Conservation (phyloP, 176 grass and related monocot species). For the Saccharum officinarum region DNA sequence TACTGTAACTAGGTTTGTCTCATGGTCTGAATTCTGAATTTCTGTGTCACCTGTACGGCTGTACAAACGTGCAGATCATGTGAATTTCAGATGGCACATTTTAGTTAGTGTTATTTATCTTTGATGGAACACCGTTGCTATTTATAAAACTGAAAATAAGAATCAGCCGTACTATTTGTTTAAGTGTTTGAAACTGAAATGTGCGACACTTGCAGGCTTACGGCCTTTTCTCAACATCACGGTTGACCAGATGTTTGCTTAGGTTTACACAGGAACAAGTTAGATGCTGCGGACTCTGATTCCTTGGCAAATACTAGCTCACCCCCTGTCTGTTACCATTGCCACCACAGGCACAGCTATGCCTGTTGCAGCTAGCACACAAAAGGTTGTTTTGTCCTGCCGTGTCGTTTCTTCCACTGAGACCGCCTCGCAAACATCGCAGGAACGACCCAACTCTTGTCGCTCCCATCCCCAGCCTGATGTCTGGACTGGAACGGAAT, state of each 20-base stretch:
- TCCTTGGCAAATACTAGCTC: neutral
- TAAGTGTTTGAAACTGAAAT: neutral
- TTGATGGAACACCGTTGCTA: neutral
- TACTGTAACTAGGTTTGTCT: neutral
- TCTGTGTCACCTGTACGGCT: neutral
- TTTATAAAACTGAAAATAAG: neutral
- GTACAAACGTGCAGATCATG: neutral
- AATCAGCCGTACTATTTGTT: neutral
- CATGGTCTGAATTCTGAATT: neutral
- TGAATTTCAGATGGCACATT: neutral
- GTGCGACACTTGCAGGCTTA: neutral
- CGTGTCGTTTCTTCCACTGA: constrained; percentile 22
- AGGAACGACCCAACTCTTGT: neutral
- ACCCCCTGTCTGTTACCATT: neutral
- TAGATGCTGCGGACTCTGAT: constrained; percentile 22
- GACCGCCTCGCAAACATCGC: constrained; percentile 39
- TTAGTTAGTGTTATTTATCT: neutral
- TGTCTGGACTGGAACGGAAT: neutral
- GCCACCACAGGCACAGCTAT: neutral
- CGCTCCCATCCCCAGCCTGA: neutral
- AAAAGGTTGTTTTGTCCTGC: neutral
- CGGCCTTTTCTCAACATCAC: neutral
- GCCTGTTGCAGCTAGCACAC: neutral
- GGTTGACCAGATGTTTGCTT: neutral
- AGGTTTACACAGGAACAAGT: neutral